phyloP scores from a whole-genome alignment of 2,329 filamentous ascomycete genomes.

The Nothopassalora personata region DNA sequence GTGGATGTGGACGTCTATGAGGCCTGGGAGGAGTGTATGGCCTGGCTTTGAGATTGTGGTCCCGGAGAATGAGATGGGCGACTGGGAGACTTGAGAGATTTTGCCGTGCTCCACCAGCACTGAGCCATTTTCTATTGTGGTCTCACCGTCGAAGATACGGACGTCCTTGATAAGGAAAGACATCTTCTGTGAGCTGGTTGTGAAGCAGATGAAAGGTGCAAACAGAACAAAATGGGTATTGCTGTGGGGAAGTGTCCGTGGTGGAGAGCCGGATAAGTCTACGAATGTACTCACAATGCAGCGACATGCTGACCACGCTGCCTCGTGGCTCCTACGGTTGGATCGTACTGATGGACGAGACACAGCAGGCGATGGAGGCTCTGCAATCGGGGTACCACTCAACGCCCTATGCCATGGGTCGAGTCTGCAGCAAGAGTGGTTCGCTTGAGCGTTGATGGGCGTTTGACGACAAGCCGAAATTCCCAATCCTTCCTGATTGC shows the following conservation, averaged over 20 bases:
- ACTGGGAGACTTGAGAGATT: slow-evolving; percentile 30
- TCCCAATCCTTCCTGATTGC: too few species aligned
- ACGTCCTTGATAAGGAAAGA: slow-evolving; percentile 41
- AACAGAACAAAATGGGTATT: not conserved
- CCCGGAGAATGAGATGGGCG: slow-evolving; percentile 16
- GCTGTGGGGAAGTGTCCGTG: not conserved
- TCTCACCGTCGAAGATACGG: slow-evolving; percentile 45
- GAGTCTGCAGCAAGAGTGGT: too few species aligned
- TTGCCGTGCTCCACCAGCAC: slow-evolving; percentile 40
- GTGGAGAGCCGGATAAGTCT: not conserved
- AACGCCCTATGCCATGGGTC: too few species aligned
- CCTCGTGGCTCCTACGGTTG: not conserved
- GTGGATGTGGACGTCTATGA: slow-evolving; percentile 50
- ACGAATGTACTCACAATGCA: not conserved
- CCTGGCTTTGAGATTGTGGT: slow-evolving; percentile 40
- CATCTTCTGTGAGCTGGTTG: slow-evolving; percentile 9
- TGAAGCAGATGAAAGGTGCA: not conserved
- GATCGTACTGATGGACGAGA: not conserved
- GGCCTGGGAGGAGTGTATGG: slow-evolving; percentile 46
- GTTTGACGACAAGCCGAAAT: too few species aligned
- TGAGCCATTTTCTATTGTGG: slow-evolving; percentile 38
- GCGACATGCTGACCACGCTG: not conserved
- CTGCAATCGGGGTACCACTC: too few species aligned
- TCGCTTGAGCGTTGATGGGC: too few species aligned
- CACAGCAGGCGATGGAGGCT: not conserved